Conservation (phyloP, 1,139 yeast species). For the Kluyveromyces sp. region DNA sequence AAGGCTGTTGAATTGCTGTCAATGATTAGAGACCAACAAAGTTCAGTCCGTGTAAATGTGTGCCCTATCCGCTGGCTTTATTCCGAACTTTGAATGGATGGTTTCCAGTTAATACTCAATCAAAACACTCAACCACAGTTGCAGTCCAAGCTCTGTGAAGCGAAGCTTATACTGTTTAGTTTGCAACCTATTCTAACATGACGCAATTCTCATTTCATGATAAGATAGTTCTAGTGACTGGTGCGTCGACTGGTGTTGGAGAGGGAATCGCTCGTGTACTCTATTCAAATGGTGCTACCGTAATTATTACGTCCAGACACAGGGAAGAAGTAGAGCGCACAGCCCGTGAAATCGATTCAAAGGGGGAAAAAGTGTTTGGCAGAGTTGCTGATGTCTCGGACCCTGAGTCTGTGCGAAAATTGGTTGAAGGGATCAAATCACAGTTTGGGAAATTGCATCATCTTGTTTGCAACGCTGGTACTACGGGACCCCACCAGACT, state of each 20-base stretch:
- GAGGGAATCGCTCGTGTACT: constrained; percentile 2
- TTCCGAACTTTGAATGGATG: no score
- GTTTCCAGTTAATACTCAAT: no score
- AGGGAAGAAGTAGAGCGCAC: neutral
- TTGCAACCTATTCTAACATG: no score
- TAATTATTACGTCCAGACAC: neutral
- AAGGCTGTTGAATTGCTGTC: no score
- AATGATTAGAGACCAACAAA: no score
- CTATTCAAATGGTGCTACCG: neutral
- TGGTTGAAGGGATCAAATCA: neutral
- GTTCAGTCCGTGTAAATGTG: no score
- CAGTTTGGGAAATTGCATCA: neutral
- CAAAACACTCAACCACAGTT: no score
- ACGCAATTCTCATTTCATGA: constrained; percentile 4
- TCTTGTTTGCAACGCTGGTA: constrained; percentile 1
- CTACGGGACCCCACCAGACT: neutral
- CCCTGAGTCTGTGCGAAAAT: neutral
- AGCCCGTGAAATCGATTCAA: neutral
- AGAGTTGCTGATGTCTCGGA: neutral
- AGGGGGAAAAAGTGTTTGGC: neutral
- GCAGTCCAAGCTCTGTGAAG: no score
- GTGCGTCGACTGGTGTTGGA: constrained; percentile 3
- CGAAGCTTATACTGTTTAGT: no score
- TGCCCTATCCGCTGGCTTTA: no score
- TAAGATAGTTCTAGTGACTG: constrained; percentile 1